Conservation (phyloP, 2,329 filamentous ascomycete genomes). For the Colletotrichum chlorophyti region DNA sequence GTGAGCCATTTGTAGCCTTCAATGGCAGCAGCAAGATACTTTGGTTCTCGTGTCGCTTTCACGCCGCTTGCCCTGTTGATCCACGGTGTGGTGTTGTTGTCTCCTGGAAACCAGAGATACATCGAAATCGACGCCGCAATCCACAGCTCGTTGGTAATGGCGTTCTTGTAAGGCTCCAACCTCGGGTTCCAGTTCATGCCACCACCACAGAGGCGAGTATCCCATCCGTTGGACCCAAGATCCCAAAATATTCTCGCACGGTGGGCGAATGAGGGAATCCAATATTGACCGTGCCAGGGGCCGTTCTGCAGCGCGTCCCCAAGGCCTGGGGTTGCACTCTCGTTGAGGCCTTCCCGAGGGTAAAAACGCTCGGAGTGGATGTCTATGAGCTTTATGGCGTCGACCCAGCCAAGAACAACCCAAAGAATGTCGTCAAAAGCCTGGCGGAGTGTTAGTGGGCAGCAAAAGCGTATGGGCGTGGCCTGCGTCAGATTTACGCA, state of each 20-base stretch:
- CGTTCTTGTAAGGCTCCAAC: conserved; percentile 88
- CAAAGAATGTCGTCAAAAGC: conserved; percentile 95
- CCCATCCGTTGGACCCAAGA: conserved; percentile 80
- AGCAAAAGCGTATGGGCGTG: not conserved
- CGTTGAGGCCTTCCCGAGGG: conserved; percentile 33
- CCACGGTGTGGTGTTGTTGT: conserved; percentile 76
- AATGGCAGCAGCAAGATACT: conserved; percentile 76
- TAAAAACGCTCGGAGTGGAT: conserved; percentile 73
- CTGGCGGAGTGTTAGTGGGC: conserved; percentile 45
- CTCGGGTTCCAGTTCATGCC: conserved; percentile 92
- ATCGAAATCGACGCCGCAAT: conserved; percentile 85
- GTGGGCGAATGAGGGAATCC: conserved; percentile 79
- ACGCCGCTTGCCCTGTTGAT: conserved; percentile 33
- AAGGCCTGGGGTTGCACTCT: conserved; percentile 32
- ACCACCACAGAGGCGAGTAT: conserved; percentile 79
- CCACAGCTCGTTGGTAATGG: conserved; percentile 92
- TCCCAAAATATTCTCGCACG: conserved; percentile 87
- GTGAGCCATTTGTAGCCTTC: conserved; percentile 84
- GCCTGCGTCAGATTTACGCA: conserved; percentile 27
- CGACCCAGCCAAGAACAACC: conserved; percentile 92
- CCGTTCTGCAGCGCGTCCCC: conserved; percentile 45
- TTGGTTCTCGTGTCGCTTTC: conserved; percentile 56
- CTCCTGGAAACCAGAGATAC: conserved; percentile 89
- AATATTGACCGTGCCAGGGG: conserved; percentile 80
- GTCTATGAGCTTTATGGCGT: conserved; percentile 78